Evolutionary conservation across 306 rosid genomes (phyloP).

Genomic region (Phaseolus lunatus): DNA sequence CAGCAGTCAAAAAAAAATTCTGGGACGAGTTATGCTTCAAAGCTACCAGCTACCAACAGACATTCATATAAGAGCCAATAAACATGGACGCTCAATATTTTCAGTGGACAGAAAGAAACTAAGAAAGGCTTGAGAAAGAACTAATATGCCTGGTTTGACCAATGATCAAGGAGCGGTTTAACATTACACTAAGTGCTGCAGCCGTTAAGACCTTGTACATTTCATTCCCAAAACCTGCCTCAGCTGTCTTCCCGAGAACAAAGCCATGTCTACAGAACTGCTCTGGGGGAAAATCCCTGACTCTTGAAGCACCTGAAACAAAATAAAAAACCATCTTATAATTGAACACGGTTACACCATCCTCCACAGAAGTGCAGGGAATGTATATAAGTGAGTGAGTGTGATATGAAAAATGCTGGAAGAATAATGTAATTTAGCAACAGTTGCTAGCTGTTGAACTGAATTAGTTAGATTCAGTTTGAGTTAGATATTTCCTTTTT

Average conservation of each 20-base stretch:
- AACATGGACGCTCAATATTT: neutral
- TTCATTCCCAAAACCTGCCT: slow-evolving; percentile 98
- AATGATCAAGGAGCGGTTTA: slow-evolving; percentile 95
- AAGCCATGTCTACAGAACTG: slow-evolving; percentile 89
- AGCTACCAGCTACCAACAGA: neutral
- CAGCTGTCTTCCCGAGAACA: slow-evolving; percentile 86
- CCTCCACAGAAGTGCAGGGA: slow-evolving; percentile 16
- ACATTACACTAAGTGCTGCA: slow-evolving; percentile 85
- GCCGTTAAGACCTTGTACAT: slow-evolving; percentile 93
- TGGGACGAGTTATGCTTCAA: neutral
- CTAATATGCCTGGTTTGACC: slow-evolving; percentile 99
- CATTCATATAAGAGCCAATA: slow-evolving; percentile 5
- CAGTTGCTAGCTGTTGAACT: too few relatives aligned
- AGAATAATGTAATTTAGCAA: too few relatives aligned
- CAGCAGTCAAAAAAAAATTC: neutral
- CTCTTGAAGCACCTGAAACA: slow-evolving; percentile 84
- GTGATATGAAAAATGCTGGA: too few relatives aligned
- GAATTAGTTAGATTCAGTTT: too few relatives aligned
- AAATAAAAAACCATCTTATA: slow-evolving; percentile 11
- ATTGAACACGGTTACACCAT: slow-evolving; percentile 24
- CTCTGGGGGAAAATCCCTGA: slow-evolving; percentile 70
- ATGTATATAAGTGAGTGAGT: neutral
- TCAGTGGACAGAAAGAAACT: slow-evolving; percentile 30
- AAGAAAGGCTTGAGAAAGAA: slow-evolving; percentile 84
- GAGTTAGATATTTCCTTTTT: too few relatives aligned